Percentiles rank a stretch among this genome's conserved stretches.
phyloP scores from a whole-genome alignment of 1,284 basidiomycete species.

The Trametes polyzona region DNA sequence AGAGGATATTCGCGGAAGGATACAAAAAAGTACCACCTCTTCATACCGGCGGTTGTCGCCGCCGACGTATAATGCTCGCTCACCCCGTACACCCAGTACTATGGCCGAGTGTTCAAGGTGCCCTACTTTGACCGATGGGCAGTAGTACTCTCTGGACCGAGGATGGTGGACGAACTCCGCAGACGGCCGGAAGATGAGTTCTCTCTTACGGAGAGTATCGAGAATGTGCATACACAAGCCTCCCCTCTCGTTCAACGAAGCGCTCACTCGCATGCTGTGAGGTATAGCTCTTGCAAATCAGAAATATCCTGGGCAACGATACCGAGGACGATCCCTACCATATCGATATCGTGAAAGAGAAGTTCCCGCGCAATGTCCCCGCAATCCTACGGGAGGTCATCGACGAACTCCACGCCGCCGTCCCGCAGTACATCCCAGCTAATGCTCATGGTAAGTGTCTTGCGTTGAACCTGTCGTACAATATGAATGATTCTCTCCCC shows the following conservation, averaged over 20 bases:
- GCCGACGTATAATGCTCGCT: background rate
- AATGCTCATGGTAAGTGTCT: slow-evolving; percentile 17
- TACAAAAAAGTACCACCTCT: slow-evolving; percentile 8
- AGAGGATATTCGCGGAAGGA: slow-evolving; percentile 34
- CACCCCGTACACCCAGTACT: slow-evolving; percentile 16
- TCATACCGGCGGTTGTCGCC: background rate
- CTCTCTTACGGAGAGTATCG: slow-evolving; percentile 30
- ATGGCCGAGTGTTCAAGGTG: slow-evolving; percentile 36
- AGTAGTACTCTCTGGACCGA: slow-evolving; percentile 29
- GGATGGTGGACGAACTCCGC: slow-evolving; percentile 33
- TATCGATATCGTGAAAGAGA: slow-evolving; percentile 29
- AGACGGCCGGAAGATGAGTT: slow-evolving; percentile 36
- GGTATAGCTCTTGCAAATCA: slow-evolving; percentile 10
- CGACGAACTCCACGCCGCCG: slow-evolving; percentile 32
- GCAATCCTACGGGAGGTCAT: slow-evolving; percentile 30
- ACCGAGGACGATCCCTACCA: slow-evolving; percentile 33
- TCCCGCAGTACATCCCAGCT: slow-evolving; percentile 7
- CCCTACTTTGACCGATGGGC: slow-evolving; percentile 40
- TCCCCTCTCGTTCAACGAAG: background rate
- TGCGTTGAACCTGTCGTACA: background rate
- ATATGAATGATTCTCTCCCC: background rate
- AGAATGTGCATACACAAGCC: slow-evolving; percentile 29
- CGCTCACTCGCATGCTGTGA: background rate
- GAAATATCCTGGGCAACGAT: slow-evolving; percentile 30
- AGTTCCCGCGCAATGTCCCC: slow-evolving; percentile 29